Evolutionary conservation across 1,284 basidiomycete species (phyloP), one percentile per base, ranked within the genome.

Genomic region (Irpex sp.): DNA sequence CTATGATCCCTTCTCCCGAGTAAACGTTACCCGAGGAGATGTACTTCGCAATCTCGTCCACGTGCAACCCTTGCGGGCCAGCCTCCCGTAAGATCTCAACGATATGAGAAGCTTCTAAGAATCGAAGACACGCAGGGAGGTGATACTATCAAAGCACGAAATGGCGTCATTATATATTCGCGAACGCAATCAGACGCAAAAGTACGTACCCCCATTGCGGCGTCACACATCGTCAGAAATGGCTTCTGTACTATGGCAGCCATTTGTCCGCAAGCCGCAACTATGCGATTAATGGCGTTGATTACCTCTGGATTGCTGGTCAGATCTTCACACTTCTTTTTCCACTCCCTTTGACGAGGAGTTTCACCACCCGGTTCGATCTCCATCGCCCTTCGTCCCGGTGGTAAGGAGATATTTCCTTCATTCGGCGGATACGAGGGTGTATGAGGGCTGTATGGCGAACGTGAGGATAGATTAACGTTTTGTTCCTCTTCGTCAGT

Each of bases 181-280:
- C 54, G 59, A 33, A 13, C 35, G 36, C 19, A 55, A 9, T 53
- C 21, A 19, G n/a, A 49, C 58, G 59, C 13, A 59, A 53, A 62
- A 58, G 57, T 43, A 79, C 84, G 62, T 68, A 89, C 88, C 35
- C 79, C 82, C 84, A 89, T 88, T 8, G 78, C 74, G 1, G 86
- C 86, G 69, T 90, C 88, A 67, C 86, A 88, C 9, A 91, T 74
- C 15, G 82, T 83, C 43, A 88, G 74, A 70, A 90, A 90, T 37
- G 89, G 89, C 8, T 77, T 76, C 70, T 89, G 87, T 15, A 89
- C 84, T 26, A 80, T 83, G 6, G 80, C 83, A 13, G 79, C 76
- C 65, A 91, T 74, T 69, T 91, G 89, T 1, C 84, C 87, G 37
- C 84, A 83, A 2, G 89, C 88, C 39, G 88, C 83, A 39, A 90